Evolutionary conservation across 306 rosid genomes (phyloP).

Genomic region (Corylus avellana): DNA sequence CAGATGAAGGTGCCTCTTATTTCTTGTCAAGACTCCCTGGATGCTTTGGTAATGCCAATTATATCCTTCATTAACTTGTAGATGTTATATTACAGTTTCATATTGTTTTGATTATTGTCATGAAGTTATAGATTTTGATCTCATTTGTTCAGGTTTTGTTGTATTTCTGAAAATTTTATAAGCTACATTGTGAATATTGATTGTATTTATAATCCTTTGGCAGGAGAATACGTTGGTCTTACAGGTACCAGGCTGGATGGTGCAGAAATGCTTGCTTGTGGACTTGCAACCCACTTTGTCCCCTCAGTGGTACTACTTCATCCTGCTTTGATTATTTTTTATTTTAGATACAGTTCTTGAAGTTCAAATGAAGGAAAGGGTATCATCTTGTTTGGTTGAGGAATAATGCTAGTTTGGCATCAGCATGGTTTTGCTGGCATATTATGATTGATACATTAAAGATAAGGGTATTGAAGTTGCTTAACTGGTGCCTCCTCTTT

Average conservation of each 20-base stretch:
- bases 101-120: neutral
- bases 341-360: neutral
- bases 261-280: slow-evolving; percentile 93
- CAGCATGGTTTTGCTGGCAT: neutral
- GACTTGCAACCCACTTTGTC: slow-evolving; percentile 96
- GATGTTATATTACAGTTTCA: neutral
- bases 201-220: slow-evolving; percentile 33
- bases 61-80: slow-evolving; percentile 7
- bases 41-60: slow-evolving; percentile 68
- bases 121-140: neutral
- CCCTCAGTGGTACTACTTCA: slow-evolving; percentile 58
- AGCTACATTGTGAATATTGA: neutral
- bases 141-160: neutral
- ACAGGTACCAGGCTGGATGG: slow-evolving; percentile 89
- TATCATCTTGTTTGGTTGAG: neutral
- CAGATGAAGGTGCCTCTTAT: slow-evolving; percentile 90
- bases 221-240: slow-evolving; percentile 96
- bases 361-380: neutral
- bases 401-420: slow-evolving; percentile 7
- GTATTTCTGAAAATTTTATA: too few relatives aligned
- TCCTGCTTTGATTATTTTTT: neutral
- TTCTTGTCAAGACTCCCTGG: slow-evolving; percentile 91
- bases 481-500: neutral
- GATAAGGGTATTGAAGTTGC: neutral
- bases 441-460: neutral